Conservation (phyloP, 1,284 basidiomycete species). For the Heliocybe sulcata region DNA sequence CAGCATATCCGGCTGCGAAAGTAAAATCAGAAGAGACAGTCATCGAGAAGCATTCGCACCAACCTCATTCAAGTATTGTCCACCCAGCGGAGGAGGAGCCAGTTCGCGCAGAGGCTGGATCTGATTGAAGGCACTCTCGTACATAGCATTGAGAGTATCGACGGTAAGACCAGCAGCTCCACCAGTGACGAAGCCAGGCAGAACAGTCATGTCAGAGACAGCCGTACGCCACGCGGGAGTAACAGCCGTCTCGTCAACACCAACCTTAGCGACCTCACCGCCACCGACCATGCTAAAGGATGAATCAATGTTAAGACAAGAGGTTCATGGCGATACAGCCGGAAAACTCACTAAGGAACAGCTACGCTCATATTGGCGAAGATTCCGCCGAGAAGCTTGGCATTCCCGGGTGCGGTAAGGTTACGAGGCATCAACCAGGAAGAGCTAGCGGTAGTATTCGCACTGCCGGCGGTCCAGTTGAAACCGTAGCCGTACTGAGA, state of each 20-base stretch:
- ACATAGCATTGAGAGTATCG: background rate
- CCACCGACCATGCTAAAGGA: background rate
- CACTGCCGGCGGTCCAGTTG: background rate
- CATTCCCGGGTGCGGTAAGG: background rate
- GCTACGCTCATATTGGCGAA: background rate
- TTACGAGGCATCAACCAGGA: background rate
- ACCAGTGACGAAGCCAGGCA: background rate
- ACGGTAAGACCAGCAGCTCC: background rate
- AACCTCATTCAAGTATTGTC: slow-evolving; percentile 9
- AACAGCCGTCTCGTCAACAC: background rate
- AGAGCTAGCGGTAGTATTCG: background rate
- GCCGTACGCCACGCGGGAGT: background rate
- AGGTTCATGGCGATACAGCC: background rate
- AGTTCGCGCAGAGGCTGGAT: background rate
- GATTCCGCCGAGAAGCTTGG: background rate
- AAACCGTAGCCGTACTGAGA: background rate
- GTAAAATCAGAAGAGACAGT: background rate
- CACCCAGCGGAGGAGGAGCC: background rate
- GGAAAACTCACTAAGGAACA: background rate
- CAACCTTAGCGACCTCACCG: background rate
- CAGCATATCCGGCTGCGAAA: slow-evolving; percentile 26
- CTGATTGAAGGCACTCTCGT: background rate
- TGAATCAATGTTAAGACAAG: background rate
- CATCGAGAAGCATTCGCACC: background rate
- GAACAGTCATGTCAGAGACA: background rate